Conservation (phyloP, 2,329 filamentous ascomycete genomes). For the Fusarium cicatricum region DNA sequence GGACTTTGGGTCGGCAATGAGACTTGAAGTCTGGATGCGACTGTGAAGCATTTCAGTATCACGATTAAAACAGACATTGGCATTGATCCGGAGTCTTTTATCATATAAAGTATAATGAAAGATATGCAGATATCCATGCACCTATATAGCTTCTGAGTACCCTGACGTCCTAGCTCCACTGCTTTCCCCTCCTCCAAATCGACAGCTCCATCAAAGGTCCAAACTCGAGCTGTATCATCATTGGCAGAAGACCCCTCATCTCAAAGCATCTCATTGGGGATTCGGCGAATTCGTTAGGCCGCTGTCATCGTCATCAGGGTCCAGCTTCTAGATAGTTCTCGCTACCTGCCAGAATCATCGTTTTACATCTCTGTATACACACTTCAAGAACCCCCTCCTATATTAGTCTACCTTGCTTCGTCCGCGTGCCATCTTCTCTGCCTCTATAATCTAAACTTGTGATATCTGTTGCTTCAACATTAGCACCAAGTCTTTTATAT, state of each 20-base stretch:
- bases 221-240: constrained; percentile 14
- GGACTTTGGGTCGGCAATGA: no score
- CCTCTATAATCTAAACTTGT: no score
- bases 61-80: no score
- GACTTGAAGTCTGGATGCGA: no score
- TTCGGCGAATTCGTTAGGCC: neutral
- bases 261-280: constrained; percentile 25
- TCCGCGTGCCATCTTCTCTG: neutral
- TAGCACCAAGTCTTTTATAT: neutral
- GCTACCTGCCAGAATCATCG: neutral
- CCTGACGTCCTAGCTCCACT: neutral
- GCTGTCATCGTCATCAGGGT: neutral
- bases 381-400: no score
- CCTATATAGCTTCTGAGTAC: neutral
- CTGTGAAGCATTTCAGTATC: no score
- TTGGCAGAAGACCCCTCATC: constrained; percentile 28
- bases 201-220: neutral
- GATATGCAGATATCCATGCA: neutral
- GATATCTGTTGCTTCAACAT: neutral
- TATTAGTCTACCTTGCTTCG: neutral
- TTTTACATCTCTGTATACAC: neutral
- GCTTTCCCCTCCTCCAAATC: neutral
- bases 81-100: no score
- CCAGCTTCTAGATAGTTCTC: neutral
- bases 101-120: neutral